These are phyloP conservation scores for Corylus americana DNA, from an alignment of 306 rosid genomes.

Conservation along the genomic window DNA sequence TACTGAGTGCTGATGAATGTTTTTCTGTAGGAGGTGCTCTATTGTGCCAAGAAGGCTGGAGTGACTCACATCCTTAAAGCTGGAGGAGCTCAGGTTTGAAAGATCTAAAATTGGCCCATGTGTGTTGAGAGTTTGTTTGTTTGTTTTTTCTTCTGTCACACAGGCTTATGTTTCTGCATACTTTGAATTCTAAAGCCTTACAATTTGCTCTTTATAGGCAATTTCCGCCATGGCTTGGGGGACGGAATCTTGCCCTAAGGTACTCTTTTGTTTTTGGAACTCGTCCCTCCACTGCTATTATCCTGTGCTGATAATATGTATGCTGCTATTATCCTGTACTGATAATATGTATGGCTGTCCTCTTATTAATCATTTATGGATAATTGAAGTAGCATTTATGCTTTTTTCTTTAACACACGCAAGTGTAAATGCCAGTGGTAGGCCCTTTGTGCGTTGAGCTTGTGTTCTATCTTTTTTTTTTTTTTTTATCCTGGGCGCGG, in stretches of 20 bases:
- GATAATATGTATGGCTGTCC: not conserved
- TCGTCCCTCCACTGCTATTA: slow-evolving; percentile 6
- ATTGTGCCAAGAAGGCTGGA: slow-evolving; percentile 99
- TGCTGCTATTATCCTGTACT: not conserved
- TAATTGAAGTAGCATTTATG: not conserved
- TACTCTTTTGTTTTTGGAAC: slow-evolving; percentile 15
- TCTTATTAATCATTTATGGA: not conserved
- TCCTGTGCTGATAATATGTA: no score
- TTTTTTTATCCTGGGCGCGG: no score
- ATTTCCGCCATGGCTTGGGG: slow-evolving; percentile 99
- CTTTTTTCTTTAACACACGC: not conserved
- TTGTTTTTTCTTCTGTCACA: not conserved
- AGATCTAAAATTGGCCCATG: slow-evolving; percentile 22
- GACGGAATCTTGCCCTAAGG: slow-evolving; percentile 97
- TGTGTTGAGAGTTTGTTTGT: slow-evolving; percentile 16
- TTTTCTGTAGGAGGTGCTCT: slow-evolving; percentile 77
- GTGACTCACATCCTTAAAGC: slow-evolving; percentile 97
- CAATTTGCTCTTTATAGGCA: slow-evolving; percentile 54
- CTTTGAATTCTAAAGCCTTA: slow-evolving; percentile 4
- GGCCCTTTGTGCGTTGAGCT: not conserved
- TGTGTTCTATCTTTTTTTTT: no score
- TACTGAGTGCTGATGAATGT: slow-evolving; percentile 24
- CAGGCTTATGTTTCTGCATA: slow-evolving; percentile 2
- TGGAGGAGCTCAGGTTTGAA: slow-evolving; percentile 96
- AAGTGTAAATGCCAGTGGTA: not conserved